Evolutionary conservation across 2,329 filamentous ascomycete species (phyloP), one percentile per base, ranked within the genome.

Genomic region (Gnomoniopsis smithogilvyi): DNA sequence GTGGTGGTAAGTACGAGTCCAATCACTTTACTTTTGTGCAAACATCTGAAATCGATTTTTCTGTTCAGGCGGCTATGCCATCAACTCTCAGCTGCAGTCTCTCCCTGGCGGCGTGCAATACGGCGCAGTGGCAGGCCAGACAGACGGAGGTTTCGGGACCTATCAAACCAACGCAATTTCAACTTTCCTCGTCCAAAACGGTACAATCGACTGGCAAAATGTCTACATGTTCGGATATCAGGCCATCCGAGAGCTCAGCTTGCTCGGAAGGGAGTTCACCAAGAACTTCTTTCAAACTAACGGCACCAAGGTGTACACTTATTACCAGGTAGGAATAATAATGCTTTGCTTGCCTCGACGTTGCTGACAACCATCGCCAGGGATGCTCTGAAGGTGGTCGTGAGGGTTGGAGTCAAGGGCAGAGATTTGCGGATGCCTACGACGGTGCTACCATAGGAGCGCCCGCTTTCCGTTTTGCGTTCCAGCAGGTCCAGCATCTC

Each of bases 201-300:
- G 79, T 14, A 76, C 78, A 2, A 72, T 80, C 64, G 79, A 84
- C 67, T 82, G 74, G 70, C 73, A 83, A 41, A 69, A 75, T 1
- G 70, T 75, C 2, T 76, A 79, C 69, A 80, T 78, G 72, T 83
- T 82, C 55, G 74, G 70, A 0, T 83, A 84, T 68, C 72, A 78
- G 61, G 80, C 77, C 0, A 70, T 83, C 1, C 76, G 77, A 36
- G 82, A 85, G 67, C 76, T 83, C 74, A 80, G 76, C 15, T 64
- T 71, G n/a, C 65, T 82, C 15, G 78, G 77, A 21, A 80, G 80
- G 62, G 67, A 69, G 1, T 60, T 82, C 46, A 73, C 76, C 17
- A 65, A 66, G 59, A 69, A 68, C 47, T 74, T 80, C 52, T 82
- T 75, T 64, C 67, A 66, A 17, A 50, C 63, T 33, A 61, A 62